Evolutionary conservation across 2,329 filamentous ascomycete species (phyloP).

Genomic region (Penicillium capsulatum): DNA sequence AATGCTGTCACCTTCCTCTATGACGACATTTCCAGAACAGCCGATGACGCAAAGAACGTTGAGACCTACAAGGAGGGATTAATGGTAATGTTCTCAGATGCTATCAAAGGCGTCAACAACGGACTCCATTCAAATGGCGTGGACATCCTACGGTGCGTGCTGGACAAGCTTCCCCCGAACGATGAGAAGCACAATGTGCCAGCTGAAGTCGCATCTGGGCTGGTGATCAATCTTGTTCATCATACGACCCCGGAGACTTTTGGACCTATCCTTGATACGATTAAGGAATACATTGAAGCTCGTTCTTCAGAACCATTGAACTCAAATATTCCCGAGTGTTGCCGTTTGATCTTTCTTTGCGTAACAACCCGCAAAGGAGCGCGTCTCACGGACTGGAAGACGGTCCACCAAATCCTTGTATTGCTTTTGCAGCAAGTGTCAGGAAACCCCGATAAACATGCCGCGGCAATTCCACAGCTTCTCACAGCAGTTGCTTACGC

Average conservation of each 20-base stretch:
- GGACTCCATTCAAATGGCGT: constrained; percentile 56
- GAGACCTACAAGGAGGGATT: constrained; percentile 75
- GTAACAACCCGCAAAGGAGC: constrained; percentile 74
- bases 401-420: constrained; percentile 56
- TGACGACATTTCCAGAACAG: constrained; percentile 55
- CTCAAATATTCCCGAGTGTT: constrained; percentile 39
- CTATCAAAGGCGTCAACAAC: constrained; percentile 60
- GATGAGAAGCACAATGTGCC: constrained; percentile 28
- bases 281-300: constrained; percentile 51
- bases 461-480: constrained; percentile 31
- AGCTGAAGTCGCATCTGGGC: constrained; percentile 64
- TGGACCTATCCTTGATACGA: constrained; percentile 58
- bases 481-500: constrained; percentile 56
- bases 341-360: constrained; percentile 55
- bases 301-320: constrained; percentile 36
- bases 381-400: constrained; percentile 68
- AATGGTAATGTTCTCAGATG: constrained; percentile 88
- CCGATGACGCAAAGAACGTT: constrained; percentile 32
- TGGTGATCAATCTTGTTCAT: constrained; percentile 77
- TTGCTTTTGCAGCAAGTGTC: constrained; percentile 47
- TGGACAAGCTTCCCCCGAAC: constrained; percentile 36
- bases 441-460: constrained; percentile 21
- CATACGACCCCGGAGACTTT: constrained; percentile 74
- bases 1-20: constrained; percentile 69
- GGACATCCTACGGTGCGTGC: constrained; percentile 50